A percentile compares a stretch with the other conserved stretches of the same genome.
phyloP scores from a whole-genome alignment of 108 stramenopile species.

The Cyclotella baltica region DNA sequence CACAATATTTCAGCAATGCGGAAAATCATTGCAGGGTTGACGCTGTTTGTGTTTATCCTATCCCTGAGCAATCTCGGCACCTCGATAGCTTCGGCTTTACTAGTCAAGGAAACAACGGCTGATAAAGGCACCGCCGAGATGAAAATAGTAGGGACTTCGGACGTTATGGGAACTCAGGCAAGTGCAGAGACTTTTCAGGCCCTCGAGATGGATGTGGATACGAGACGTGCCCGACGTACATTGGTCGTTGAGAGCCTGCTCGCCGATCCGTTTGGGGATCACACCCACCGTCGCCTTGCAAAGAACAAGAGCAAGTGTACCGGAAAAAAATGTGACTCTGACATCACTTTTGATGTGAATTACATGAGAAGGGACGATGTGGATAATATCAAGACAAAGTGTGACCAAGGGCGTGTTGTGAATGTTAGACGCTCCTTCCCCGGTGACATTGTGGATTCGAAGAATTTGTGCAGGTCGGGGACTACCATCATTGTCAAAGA shows the following conservation, averaged over 20 bases:
- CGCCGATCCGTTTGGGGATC: background rate
- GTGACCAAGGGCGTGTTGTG: slow-evolving; percentile 8
- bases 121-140: background rate
- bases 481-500: slow-evolving; percentile 1
- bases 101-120: slow-evolving; percentile 12
- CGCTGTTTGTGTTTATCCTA: slow-evolving; percentile 8
- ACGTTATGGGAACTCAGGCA: slow-evolving; percentile 6
- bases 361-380: slow-evolving; percentile 1
- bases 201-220: slow-evolving; percentile 11
- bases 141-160: background rate
- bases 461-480: background rate
- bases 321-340: slow-evolving; percentile 1
- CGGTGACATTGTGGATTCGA: background rate
- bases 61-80: slow-evolving; percentile 21
- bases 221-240: background rate
- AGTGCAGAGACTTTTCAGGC: slow-evolving; percentile 14
- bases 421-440: slow-evolving; percentile 11
- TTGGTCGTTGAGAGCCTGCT: slow-evolving; percentile 4
- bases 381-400: slow-evolving; percentile 2
- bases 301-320: background rate
- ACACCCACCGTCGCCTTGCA: slow-evolving; percentile 14
- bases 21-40: background rate
- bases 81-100: slow-evolving; percentile 10
- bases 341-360: slow-evolving; percentile 13
- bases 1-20: background rate